Percentiles rank a stretch among this genome's conserved stretches.
Evolutionary conservation across 1,284 basidiomycete species (phyloP).

Genomic region (Apiotrichum gamsii): DNA sequence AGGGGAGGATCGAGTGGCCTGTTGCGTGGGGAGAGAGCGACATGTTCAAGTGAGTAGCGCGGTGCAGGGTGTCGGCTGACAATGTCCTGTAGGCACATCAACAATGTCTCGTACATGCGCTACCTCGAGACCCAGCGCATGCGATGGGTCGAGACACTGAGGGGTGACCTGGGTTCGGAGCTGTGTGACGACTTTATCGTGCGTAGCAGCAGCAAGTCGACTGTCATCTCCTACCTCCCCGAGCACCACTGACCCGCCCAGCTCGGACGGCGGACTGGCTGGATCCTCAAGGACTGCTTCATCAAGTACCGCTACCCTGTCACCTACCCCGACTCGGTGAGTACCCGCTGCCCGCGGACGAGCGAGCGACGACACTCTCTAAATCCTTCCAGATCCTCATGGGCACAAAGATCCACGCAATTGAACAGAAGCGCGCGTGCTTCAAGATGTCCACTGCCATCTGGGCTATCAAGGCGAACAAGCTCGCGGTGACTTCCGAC

Average conservation of each 20-base stretch:
- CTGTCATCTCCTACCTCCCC: background rate
- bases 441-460: slow-evolving; percentile 33
- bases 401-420: slow-evolving; percentile 27
- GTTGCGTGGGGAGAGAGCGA: slow-evolving; percentile 46
- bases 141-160: slow-evolving; percentile 30
- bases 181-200: slow-evolving; percentile 9
- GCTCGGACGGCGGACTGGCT: slow-evolving; percentile 31
- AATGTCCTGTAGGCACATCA: slow-evolving; percentile 43
- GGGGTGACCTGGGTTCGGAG: slow-evolving; percentile 23
- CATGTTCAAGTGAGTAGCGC: slow-evolving; percentile 41
- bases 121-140: slow-evolving; percentile 43
- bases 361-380: background rate
- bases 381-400: slow-evolving; percentile 43
- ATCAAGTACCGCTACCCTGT: slow-evolving; percentile 35
- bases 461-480: slow-evolving; percentile 36
- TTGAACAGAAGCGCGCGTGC: slow-evolving; percentile 29
- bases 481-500: slow-evolving; percentile 30
- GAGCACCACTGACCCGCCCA: slow-evolving; percentile 8
- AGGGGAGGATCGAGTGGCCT: slow-evolving; percentile 38
- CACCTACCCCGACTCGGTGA: slow-evolving; percentile 43
- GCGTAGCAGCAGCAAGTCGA: too few relatives aligned
- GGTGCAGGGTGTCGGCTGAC: too few relatives aligned
- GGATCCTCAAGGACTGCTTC: slow-evolving; percentile 33
- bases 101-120: slow-evolving; percentile 41
- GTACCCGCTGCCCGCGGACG: background rate